A percentile compares a stretch with the other conserved stretches of the same genome.
These are phyloP conservation scores for Pestalotiopsis sp. DNA, from an alignment of 2,329 filamentous ascomycete genomes.

Conservation along the genomic window DNA sequence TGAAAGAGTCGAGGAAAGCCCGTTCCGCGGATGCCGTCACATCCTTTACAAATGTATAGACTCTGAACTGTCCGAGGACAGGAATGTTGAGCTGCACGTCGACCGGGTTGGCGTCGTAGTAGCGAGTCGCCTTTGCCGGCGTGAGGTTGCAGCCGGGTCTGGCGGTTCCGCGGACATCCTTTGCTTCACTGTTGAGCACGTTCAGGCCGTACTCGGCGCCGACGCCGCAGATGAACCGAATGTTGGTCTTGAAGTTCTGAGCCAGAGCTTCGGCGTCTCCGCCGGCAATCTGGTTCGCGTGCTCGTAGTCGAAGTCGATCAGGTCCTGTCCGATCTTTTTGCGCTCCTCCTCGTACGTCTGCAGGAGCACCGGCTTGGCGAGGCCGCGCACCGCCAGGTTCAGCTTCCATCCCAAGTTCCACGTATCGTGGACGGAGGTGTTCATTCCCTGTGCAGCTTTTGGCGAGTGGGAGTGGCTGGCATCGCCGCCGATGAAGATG, in stretches of 20 bases:
- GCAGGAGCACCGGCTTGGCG: slow-evolving; percentile 54
- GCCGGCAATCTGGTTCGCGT: slow-evolving; percentile 59
- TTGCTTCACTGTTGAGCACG: slow-evolving; percentile 47
- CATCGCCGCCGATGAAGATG: slow-evolving; percentile 68
- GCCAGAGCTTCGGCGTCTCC: slow-evolving; percentile 67
- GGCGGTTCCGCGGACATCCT: slow-evolving; percentile 46
- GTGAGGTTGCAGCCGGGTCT: slow-evolving; percentile 60
- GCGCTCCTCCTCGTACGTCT: slow-evolving; percentile 66
- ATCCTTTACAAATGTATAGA: slow-evolving; percentile 72
- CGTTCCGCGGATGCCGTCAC: slow-evolving; percentile 51
- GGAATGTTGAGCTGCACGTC: slow-evolving; percentile 79
- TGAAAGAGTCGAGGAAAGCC: slow-evolving; percentile 62
- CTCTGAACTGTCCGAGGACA: slow-evolving; percentile 74
- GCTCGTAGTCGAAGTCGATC: slow-evolving; percentile 60
- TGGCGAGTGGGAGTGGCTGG: slow-evolving; percentile 64
- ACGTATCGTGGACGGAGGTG: slow-evolving; percentile 58
- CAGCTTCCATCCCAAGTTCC: slow-evolving; percentile 46
- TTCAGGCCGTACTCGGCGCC: slow-evolving; percentile 64
- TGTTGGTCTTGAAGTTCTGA: slow-evolving; percentile 70
- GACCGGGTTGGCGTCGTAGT: slow-evolving; percentile 77
- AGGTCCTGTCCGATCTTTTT: slow-evolving; percentile 62
- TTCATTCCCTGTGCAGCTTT: slow-evolving; percentile 66
- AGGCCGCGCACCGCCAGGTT: slow-evolving; percentile 58
- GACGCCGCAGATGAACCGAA: slow-evolving; percentile 74
- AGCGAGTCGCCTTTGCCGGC: slow-evolving; percentile 72